Conservation (phyloP, 495 filamentous ascomycete species). For the Aspergillus carlsbadensis region DNA sequence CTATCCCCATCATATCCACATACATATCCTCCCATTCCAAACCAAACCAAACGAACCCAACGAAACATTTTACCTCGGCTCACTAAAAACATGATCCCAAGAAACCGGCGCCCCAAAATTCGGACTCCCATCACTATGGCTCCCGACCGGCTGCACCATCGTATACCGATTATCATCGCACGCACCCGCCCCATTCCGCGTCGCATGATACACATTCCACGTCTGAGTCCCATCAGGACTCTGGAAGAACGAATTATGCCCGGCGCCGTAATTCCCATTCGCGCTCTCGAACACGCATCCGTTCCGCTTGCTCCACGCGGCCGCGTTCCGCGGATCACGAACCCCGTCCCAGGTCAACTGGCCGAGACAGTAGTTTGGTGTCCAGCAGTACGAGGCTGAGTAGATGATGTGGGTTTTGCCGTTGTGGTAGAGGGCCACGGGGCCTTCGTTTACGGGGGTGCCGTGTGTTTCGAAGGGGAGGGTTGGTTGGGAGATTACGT, state of each 20-base stretch:
- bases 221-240: conserved; percentile 49
- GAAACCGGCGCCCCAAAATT: conserved; percentile 41
- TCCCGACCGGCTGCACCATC: conserved; percentile 37
- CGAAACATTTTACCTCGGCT: background rate
- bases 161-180: conserved; percentile 51
- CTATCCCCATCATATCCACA: too few relatives aligned
- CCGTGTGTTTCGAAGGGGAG: conserved; percentile 46
- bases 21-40: background rate
- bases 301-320: conserved; percentile 45
- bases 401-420: conserved; percentile 49
- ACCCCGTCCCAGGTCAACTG: conserved; percentile 43
- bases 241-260: conserved; percentile 47
- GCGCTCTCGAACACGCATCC: conserved; percentile 32
- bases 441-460: conserved; percentile 53
- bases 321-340: conserved; percentile 33
- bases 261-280: conserved; percentile 54
- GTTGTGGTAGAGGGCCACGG: conserved; percentile 42
- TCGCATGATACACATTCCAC: conserved; percentile 54
- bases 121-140: conserved; percentile 44
- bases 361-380: conserved; percentile 49
- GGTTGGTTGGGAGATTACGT: conserved; percentile 42
- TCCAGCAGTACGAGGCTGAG: conserved; percentile 54
- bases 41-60: too few relatives aligned
- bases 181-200: conserved; percentile 33
- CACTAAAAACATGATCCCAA: conserved; percentile 9